phyloP scores from a whole-genome alignment of 306 rosid species.

The Lathyrus tuberosus region DNA sequence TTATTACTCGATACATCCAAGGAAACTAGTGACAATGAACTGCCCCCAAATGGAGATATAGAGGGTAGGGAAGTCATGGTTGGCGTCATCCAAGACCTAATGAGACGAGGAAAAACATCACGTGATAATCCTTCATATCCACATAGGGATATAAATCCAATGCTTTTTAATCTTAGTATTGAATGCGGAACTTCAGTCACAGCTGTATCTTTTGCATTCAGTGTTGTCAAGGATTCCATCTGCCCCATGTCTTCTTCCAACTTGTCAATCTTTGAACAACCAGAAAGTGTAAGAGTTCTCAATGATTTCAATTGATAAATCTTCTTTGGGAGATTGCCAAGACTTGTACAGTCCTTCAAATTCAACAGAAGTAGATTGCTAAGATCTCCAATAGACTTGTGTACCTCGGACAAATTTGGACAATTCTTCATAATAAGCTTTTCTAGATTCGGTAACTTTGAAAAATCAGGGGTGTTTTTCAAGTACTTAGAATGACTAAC shows the following conservation, averaged over 20 bases:
- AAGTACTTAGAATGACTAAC: slow-evolving; percentile 31
- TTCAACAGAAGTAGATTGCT: not conserved
- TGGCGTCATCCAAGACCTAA: no score
- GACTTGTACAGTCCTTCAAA: not conserved
- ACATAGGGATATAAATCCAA: slow-evolving; percentile 3
- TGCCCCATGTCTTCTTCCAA: not conserved
- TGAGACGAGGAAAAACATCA: no score
- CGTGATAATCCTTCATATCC: slow-evolving; percentile 41
- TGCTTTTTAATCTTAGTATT: slow-evolving; percentile 20
- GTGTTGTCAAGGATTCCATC: not conserved
- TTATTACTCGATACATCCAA: not conserved
- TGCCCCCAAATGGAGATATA: no score
- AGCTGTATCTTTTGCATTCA: not conserved
- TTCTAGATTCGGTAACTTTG: slow-evolving; percentile 13
- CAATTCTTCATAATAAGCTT: slow-evolving; percentile 30
- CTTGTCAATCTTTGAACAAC: not conserved
- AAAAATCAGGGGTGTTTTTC: slow-evolving; percentile 40
- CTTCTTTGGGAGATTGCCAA: not conserved
- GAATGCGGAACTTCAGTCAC: slow-evolving; percentile 35
- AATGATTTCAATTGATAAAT: not conserved
- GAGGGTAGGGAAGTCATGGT: no score
- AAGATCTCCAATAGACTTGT: slow-evolving; percentile 35
- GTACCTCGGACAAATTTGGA: slow-evolving; percentile 20
- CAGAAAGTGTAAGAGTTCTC: not conserved
- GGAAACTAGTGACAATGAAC: not conserved